Conservation (phyloP, 768 basidiomycete species). For the Naganishia vaughanmartiniae region DNA sequence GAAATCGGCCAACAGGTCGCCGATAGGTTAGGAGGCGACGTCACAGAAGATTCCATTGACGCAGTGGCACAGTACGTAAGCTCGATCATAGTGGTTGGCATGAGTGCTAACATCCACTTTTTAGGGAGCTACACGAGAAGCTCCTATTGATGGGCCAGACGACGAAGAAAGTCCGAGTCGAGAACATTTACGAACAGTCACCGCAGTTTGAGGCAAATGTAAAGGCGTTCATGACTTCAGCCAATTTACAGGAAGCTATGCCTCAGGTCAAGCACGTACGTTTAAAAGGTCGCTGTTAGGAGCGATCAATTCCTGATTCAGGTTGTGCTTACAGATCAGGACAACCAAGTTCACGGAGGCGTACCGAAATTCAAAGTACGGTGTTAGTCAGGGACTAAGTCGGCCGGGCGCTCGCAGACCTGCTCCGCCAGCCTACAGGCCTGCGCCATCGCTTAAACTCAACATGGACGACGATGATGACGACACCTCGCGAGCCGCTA, state of each 20-base stretch:
- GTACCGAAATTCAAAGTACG: constrained; percentile 65
- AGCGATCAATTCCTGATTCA: not conserved
- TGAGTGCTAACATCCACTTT: not conserved
- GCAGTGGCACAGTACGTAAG: constrained; percentile 70
- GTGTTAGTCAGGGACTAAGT: constrained; percentile 57
- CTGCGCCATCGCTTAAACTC: constrained; percentile 64
- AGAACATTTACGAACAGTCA: constrained; percentile 91
- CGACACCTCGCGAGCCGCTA: constrained; percentile 39
- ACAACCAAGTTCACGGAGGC: constrained; percentile 97
- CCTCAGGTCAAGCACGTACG: not conserved
- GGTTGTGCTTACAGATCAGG: constrained; percentile 62
- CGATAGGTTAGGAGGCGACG: constrained; percentile 69
- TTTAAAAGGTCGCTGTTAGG: not conserved
- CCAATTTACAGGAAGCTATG: constrained; percentile 66
- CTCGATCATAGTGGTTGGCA: not conserved
- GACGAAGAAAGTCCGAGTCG: constrained; percentile 93
- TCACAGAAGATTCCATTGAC: constrained; percentile 91
- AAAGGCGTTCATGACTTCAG: constrained; percentile 71
- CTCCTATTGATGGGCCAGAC: constrained; percentile 87
- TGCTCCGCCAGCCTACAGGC: constrained; percentile 63
- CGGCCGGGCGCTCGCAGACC: constrained; percentile 56
- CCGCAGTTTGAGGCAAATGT: constrained; percentile 89
- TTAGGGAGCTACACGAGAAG: constrained; percentile 81
- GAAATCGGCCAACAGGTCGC: constrained; percentile 94
- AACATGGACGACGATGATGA: constrained; percentile 57